Evolutionary conservation across 2,329 filamentous ascomycete genomes (phyloP).

Genomic region (Nannizziopsis arthrosporioides): DNA sequence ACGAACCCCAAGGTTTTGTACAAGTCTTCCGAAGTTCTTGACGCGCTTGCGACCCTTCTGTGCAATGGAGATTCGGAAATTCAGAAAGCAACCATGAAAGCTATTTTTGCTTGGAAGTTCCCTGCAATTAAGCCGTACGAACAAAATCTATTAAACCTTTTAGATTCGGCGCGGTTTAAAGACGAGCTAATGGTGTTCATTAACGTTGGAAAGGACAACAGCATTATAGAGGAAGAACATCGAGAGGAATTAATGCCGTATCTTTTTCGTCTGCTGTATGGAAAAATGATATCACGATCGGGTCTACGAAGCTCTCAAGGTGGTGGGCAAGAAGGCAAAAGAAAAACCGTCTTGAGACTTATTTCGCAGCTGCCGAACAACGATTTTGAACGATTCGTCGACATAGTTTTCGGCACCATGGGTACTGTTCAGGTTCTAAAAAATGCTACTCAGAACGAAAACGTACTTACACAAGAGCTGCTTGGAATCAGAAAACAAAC

Average conservation of each 20-base stretch:
- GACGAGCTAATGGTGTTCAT: slow-evolving; percentile 89
- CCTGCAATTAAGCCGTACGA: slow-evolving; percentile 63
- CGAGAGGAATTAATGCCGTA: slow-evolving; percentile 67
- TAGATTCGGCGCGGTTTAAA: slow-evolving; percentile 84
- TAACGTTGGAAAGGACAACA: slow-evolving; percentile 53
- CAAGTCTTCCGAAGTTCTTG: slow-evolving; percentile 62
- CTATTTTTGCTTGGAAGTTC: slow-evolving; percentile 80
- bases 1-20: slow-evolving; percentile 75
- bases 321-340: slow-evolving; percentile 61
- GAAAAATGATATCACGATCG: slow-evolving; percentile 72
- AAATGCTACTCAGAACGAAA: slow-evolving; percentile 39
- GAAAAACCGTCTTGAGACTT: slow-evolving; percentile 61
- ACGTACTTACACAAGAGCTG: slow-evolving; percentile 47
- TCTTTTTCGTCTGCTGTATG: slow-evolving; percentile 76
- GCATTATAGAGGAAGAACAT: slow-evolving; percentile 61
- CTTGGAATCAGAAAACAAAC: slow-evolving; percentile 67
- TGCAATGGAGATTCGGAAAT: slow-evolving; percentile 83
- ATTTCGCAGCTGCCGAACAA: slow-evolving; percentile 63
- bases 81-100: slow-evolving; percentile 73
- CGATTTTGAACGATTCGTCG: slow-evolving; percentile 69
- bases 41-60: slow-evolving; percentile 61
- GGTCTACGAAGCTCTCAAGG: slow-evolving; percentile 64
- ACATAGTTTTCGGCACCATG: slow-evolving; percentile 66
- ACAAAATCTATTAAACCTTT: slow-evolving; percentile 71
- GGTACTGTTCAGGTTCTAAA: slow-evolving; percentile 49